Conservation (phyloP, 371 early-diverging fungal species). For the Mortierella sp. region DNA sequence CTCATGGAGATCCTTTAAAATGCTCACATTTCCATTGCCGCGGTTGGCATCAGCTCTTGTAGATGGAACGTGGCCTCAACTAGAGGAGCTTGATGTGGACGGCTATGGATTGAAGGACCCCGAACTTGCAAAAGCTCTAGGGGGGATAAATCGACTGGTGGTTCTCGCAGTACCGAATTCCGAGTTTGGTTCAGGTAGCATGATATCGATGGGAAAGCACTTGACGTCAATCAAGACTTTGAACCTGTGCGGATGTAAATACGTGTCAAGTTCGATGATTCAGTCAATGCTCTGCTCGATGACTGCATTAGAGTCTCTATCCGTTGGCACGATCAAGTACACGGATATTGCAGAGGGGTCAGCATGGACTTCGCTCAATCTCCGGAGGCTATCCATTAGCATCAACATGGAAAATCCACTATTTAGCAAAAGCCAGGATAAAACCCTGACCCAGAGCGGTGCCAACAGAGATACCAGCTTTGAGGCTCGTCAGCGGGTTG, state of each 20-base stretch:
- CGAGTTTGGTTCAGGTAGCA: not conserved
- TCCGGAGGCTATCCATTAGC: not conserved
- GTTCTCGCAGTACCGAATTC: not conserved
- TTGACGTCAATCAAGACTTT: not conserved
- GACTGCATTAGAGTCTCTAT: constrained; percentile 3
- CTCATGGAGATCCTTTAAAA: not conserved
- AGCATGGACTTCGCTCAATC: constrained; percentile 11
- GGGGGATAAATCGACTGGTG: not conserved
- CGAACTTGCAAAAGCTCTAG: not conserved
- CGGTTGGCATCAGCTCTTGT: not conserved
- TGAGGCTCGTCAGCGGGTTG: constrained; percentile 6
- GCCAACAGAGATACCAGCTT: not conserved
- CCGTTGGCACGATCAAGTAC: not conserved
- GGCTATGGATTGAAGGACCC: not conserved
- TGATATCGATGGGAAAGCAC: constrained; percentile 2
- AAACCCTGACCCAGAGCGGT: not conserved
- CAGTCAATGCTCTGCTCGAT: constrained; percentile 17
- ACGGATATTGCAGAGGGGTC: constrained; percentile 10
- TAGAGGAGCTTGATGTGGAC: not conserved
- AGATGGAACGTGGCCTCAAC: constrained; percentile 2
- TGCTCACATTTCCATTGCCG: not conserved
- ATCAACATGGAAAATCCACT: constrained; percentile 8
- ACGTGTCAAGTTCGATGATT: not conserved
- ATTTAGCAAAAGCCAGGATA: not conserved
- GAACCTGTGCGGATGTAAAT: not conserved